Conservation (phyloP, 768 basidiomycete species). For the Phlebiopsis gigantea region DNA sequence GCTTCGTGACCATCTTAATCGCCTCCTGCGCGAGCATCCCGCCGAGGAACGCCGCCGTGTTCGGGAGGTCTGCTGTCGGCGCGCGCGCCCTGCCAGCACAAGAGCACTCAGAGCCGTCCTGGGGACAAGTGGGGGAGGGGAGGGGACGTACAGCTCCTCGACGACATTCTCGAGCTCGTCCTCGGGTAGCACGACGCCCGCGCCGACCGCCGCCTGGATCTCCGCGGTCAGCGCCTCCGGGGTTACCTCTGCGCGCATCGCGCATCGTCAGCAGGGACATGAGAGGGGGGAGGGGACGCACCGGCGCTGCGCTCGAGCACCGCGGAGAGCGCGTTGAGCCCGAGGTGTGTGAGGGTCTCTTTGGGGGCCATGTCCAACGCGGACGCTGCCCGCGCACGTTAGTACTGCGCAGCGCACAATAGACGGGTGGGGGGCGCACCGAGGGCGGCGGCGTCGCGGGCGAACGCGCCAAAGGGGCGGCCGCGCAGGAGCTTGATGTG, state of each 20-base stretch:
- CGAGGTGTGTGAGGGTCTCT: constrained; percentile 64
- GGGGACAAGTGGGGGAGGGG: background rate
- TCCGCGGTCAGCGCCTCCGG: constrained; percentile 48
- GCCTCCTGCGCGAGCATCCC: constrained; percentile 94
- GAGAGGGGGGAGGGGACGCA: constrained; percentile 1
- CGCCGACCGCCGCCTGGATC: constrained; percentile 46
- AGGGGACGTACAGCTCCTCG: constrained; percentile 68
- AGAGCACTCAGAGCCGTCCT: background rate
- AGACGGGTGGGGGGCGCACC: constrained; percentile 32
- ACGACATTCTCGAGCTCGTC: constrained; percentile 52
- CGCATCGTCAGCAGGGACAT: constrained; percentile 15
- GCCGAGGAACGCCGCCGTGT: constrained; percentile 89
- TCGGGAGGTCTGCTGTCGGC: constrained; percentile 83
- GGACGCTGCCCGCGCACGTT: constrained; percentile 7
- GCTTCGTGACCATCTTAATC: constrained; percentile 95
- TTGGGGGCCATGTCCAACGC: constrained; percentile 34
- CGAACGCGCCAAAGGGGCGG: constrained; percentile 52
- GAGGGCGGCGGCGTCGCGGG: constrained; percentile 42
- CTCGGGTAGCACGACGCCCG: constrained; percentile 39
- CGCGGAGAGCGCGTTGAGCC: constrained; percentile 55
- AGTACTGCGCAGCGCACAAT: background rate
- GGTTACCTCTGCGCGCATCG: constrained; percentile 33
- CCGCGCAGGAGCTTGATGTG: constrained; percentile 64
- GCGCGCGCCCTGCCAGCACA: constrained; percentile 57
- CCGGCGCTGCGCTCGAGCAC: constrained; percentile 18